Base-by-base conservation (phyloP, 305 asterid genomes). In the Salvia sclarea region DNA sequence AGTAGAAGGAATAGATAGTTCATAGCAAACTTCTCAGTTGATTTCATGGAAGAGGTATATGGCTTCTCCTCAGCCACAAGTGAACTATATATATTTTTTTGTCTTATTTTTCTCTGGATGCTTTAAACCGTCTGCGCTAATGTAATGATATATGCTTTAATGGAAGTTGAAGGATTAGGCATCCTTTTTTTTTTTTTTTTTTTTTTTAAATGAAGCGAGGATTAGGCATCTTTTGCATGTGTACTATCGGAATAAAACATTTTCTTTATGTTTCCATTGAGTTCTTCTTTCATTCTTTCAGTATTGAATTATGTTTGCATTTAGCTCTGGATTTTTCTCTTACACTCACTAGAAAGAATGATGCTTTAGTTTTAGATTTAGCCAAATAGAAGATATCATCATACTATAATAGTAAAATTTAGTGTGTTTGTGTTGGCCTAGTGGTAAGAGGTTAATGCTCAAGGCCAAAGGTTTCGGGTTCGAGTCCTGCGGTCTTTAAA, bases 1-100 rank as follows among this genome's bases (percentile, higher is more conserved):
- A 31, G 38, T 70, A 70, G 68, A 48, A 48, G 50, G 35, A 31
- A n/a, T 41, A 68, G 16, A 40, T 25, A 5, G 56, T 55, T 49
- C 17, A 43, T 8, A 14, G 53, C 58, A 22, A 53, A 12, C 1
- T 41, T 1, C n/a, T 24, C 38, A 8, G 18, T 55, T 10, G 55
- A 55, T 13, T 52, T 37, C 45, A 22, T 53, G 71, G 40, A 24
- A 13, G 64, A 24, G 56, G 30, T 22, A 33, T 53, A 37, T 28
- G 5, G 43, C 13, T 66, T 53, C 24, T 3, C 8, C 8, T 53
- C 11, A 13, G 21, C 33, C 33, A 1, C 33, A 20, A 14, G 31
- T 6, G n/a, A 68, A 28, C 31, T 41, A 38, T 17, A 28, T 5
- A 4, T 12, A 7, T 61, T 43, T 44, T 25, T 21, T 1, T 0